Base-by-base conservation (phyloP, 352 stramenopile species). In the Phytophthora syringae region DNA sequence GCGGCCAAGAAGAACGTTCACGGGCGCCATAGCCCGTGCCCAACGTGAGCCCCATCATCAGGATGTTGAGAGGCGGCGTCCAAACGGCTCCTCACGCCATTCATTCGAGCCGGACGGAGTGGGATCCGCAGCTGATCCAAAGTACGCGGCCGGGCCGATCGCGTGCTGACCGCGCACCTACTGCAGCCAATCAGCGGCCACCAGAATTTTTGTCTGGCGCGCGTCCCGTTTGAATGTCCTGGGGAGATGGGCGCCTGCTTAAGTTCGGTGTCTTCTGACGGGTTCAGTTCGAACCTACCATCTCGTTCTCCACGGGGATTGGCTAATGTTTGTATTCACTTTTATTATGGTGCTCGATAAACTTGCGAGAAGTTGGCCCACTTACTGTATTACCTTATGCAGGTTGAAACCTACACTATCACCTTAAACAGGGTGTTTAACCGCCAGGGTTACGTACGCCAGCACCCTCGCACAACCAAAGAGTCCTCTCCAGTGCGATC, bases 1-100 rank as follows among this genome's bases (percentile, higher is more conserved):
- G 10, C 27, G 27, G 28, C 70, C 70, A 77, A n/a, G 28, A 52
- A 77, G 70, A 77, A 77, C 42, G 52, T 77, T 77, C 61, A 67
- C 34, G 13, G 22, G 43, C 21, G 50, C 37, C 44, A 59, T 36
- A 65, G 42, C 44, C 59, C 44, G 52, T 62, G 28, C 48, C n/a
- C 12, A 25, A 34, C 34, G 24, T 18, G n/a, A 21, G 10, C 24
- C 21, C 36, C 52, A 53, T 69, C 60, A 71, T 62, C 50, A 67
- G 42, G 5, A 53, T 67, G 61, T 64, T 69, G 57, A 62, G 57
- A 71, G 56, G 58, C 56, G 32, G 42, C 24, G 13, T n/a, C n/a
- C n/a, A n/a, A n/a, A n/a, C n/a, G n/a, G n/a, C n/a, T n/a, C 21
- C 48, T 56, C 45, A 20, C 51, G 32, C 53, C 65, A 73, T 28